Evolutionary conservation across 1,284 basidiomycete species (phyloP), one percentile per base, ranked within the genome.

Genomic region (Phellopilus nigrolimitatus): DNA sequence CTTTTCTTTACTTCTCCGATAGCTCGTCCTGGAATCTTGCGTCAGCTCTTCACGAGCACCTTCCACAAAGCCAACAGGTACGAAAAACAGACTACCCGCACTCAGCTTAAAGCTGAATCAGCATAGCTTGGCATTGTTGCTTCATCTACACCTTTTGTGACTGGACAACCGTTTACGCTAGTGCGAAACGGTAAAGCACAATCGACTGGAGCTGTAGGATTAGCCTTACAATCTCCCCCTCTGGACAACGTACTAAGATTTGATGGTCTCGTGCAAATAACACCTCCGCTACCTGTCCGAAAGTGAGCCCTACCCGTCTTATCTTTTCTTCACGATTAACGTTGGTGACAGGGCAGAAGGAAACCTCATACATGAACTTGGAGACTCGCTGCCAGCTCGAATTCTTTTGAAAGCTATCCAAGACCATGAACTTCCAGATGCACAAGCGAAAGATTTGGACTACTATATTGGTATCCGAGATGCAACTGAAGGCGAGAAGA

Each of bases 121-220:
- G 10, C n/a, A 3, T 24, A 55, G 54, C 49, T 55, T 37, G 49
- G 54, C 21, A 24, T 55, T 10, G 27, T 47, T 9, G 48, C 54
- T 25, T 51, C 54, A 17, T 43, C 54, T 25, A 55, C 54, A n/a
- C 54, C 54, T 25, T 55, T 55, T 31, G 45, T 55, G 3, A 55
- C 38, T n/a, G 49, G 54, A 3, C 40, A 39, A 4, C 54, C 54
- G 8, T 51, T 51, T 33, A 51, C 54, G 19, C 31, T 55, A n/a
- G 25, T 55, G 10, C 54, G 49, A 9, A 51, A 55, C 24, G 54
- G 54, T 7, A 51, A 19, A 21, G 22, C 34, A 36, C 54, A 55
- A 22, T 43, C 54, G 9, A 31, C 42, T 21, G 54, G 54, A 19
- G 49, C 49, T 7, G 54, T 55, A 12, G 54, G 54, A 13, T 12